phyloP scores from a whole-genome alignment of 148 eudicot genomes.

The Cornus controversa region DNA sequence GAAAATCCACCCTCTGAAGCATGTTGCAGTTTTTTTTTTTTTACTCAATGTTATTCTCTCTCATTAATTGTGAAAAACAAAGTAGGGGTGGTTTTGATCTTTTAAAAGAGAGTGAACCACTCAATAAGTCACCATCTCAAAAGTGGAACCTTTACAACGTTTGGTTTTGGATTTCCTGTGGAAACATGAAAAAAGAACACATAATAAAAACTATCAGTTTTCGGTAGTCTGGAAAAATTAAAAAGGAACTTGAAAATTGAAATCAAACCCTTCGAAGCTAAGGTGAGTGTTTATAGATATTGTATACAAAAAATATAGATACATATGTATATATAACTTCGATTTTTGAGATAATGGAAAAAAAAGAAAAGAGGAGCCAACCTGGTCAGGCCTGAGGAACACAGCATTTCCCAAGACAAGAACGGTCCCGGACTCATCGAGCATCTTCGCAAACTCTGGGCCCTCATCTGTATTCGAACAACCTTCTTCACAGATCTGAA shows the following conservation, averaged over 20 bases:
- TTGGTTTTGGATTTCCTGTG: slow-evolving; percentile 56
- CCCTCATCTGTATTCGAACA: slow-evolving; percentile 44
- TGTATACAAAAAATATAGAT: neutral
- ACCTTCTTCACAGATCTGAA: slow-evolving; percentile 37
- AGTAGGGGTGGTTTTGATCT: neutral
- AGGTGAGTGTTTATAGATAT: neutral
- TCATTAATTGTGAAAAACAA: neutral
- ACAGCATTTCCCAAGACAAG: slow-evolving; percentile 65
- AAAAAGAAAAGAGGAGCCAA: slow-evolving; percentile 20
- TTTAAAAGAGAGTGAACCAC: slow-evolving; percentile 9
- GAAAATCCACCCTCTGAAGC: neutral
- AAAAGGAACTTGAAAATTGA: neutral
- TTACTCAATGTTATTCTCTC: neutral
- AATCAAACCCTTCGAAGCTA: neutral
- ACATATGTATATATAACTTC: neutral
- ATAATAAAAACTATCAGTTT: slow-evolving; percentile 52
- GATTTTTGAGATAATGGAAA: no score
- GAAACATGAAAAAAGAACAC: slow-evolving; percentile 32
- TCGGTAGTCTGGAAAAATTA: slow-evolving; percentile 23
- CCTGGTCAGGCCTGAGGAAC: slow-evolving; percentile 75
- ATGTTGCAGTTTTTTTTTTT: neutral
- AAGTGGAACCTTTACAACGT: slow-evolving; percentile 16
- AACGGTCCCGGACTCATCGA: slow-evolving; percentile 72
- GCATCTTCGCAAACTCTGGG: slow-evolving; percentile 37
- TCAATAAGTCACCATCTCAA: slow-evolving; percentile 31